Conservation (phyloP, 2,329 filamentous ascomycete genomes). For the Ophiocordyceps sinensis region DNA sequence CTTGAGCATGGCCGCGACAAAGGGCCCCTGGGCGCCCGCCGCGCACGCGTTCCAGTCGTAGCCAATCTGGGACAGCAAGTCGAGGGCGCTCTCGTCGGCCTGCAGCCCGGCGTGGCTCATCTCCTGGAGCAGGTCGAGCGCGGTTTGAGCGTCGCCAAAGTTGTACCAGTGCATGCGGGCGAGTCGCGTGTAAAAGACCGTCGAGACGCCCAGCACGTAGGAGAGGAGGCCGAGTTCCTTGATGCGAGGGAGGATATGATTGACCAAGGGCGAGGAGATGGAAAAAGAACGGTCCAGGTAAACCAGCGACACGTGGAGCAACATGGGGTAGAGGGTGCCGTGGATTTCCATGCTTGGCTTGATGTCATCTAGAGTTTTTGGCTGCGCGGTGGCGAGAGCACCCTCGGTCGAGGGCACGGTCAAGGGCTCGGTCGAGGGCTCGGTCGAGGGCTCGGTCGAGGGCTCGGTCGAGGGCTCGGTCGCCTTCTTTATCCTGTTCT, state of each 20-base stretch:
- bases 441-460: no score
- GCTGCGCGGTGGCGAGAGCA: background rate
- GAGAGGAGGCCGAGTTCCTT: slow-evolving; percentile 54
- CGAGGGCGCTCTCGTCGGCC: slow-evolving; percentile 27
- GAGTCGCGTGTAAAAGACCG: slow-evolving; percentile 54
- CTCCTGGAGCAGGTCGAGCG: slow-evolving; percentile 45
- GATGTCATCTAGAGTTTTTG: slow-evolving; percentile 4
- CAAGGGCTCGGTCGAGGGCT: background rate
- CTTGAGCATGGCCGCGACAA: slow-evolving; percentile 24
- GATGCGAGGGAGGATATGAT: slow-evolving; percentile 50
- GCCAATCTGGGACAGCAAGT: slow-evolving; percentile 15
- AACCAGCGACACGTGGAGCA: slow-evolving; percentile 41
- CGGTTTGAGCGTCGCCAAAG: slow-evolving; percentile 39
- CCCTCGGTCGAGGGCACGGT: background rate
- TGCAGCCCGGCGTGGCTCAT: slow-evolving; percentile 50
- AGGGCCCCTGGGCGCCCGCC: slow-evolving; percentile 21
- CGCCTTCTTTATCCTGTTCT: background rate
- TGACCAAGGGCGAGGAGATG: slow-evolving; percentile 41
- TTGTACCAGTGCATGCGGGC: slow-evolving; percentile 46
- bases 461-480: background rate
- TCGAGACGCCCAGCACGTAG: slow-evolving; percentile 57
- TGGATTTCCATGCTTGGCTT: slow-evolving; percentile 37
- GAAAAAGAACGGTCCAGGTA: slow-evolving; percentile 43
- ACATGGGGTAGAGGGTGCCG: slow-evolving; percentile 49
- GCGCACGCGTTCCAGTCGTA: slow-evolving; percentile 19